Conservation (phyloP, 495 filamentous ascomycete species). For the Penicillium maclennaniae region DNA sequence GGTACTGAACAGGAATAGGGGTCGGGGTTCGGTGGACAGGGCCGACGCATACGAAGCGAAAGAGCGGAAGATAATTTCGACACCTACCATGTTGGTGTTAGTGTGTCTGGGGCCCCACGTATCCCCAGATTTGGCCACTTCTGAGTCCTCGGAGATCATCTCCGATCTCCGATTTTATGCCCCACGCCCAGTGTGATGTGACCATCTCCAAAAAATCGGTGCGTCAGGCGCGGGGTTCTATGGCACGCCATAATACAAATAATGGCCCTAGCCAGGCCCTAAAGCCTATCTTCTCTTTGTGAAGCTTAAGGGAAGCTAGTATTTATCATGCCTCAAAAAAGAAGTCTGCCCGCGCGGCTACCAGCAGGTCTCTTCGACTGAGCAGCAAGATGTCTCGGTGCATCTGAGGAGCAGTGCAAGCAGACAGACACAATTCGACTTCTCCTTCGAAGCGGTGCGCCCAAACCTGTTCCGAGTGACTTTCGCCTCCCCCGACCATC, state of each 20-base stretch:
- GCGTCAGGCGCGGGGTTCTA: not conserved
- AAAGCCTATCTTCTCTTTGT: conserved; percentile 5
- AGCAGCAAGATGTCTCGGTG: conserved; percentile 26
- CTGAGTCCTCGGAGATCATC: conserved; percentile 25
- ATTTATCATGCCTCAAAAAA: conserved; percentile 52
- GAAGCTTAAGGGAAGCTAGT: conserved; percentile 11
- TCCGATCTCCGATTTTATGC: conserved; percentile 30
- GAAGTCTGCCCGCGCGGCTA: conserved; percentile 47
- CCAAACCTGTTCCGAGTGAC: conserved; percentile 61
- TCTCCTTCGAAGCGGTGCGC: conserved; percentile 56
- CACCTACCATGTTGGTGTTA: not conserved
- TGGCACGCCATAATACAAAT: conserved; percentile 28
- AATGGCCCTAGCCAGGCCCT: conserved; percentile 10
- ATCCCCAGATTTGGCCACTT: not conserved
- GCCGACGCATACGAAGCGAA: not conserved
- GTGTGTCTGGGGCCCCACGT: not conserved
- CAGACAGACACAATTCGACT: conserved; percentile 40
- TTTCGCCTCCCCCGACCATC: conserved; percentile 55
- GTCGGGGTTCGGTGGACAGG: conserved; percentile 28
- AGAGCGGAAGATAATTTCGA: conserved; percentile 3
- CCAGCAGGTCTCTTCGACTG: conserved; percentile 20
- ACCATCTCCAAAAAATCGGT: conserved; percentile 5
- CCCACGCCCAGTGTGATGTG: conserved; percentile 1
- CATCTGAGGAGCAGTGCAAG: conserved; percentile 40
- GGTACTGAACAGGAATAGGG: conserved; percentile 2